A percentile compares a stretch with the other conserved stretches of the same genome.
These are phyloP conservation scores for Cystoderma amianthinum DNA, from an alignment of 768 basidiomycete species.

Conservation along the genomic window DNA sequence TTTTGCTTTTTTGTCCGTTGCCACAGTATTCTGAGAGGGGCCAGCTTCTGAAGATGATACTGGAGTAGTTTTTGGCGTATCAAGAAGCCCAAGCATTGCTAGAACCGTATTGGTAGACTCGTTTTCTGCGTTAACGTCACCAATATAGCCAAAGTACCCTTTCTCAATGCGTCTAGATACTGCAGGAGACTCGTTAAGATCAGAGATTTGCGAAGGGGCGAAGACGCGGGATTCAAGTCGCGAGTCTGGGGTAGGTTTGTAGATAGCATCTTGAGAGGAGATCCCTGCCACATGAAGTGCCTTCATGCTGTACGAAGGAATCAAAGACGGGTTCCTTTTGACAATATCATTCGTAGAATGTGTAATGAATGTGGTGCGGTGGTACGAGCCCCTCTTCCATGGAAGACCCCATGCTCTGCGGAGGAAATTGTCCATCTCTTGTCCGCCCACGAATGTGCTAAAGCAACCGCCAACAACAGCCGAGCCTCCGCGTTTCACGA, in stretches of 20 bases:
- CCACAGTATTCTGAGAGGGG: neutral
- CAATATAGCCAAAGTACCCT: slow-evolving; percentile 30
- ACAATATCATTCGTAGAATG: slow-evolving; percentile 22
- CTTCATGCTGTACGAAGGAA: slow-evolving; percentile 33
- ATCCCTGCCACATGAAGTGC: slow-evolving; percentile 26
- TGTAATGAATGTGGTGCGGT: slow-evolving; percentile 26
- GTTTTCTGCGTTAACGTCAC: slow-evolving; percentile 34
- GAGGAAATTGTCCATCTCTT: slow-evolving; percentile 20
- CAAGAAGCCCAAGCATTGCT: slow-evolving; percentile 29
- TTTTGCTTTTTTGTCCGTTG: slow-evolving; percentile 1
- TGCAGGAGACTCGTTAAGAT: slow-evolving; percentile 21
- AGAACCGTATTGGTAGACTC: slow-evolving; percentile 24
- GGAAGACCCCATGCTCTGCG: slow-evolving; percentile 21
- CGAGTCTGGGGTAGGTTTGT: slow-evolving; percentile 17
- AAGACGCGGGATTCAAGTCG: slow-evolving; percentile 19
- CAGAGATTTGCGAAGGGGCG: slow-evolving; percentile 11
- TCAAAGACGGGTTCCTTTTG: slow-evolving; percentile 19
- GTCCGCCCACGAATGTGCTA: slow-evolving; percentile 16
- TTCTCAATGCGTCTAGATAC: slow-evolving; percentile 20
- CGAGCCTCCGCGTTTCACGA: slow-evolving; percentile 27
- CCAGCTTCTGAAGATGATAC: neutral
- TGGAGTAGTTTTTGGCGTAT: slow-evolving; percentile 6
- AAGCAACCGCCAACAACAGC: slow-evolving; percentile 27
- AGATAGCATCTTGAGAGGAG: slow-evolving; percentile 21
- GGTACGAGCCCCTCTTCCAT: slow-evolving; percentile 32